Evolutionary conservation across 1,284 basidiomycete genomes (phyloP), one percentile per base, ranked within the genome.

Genomic region (Ceratobasidium sp.): DNA sequence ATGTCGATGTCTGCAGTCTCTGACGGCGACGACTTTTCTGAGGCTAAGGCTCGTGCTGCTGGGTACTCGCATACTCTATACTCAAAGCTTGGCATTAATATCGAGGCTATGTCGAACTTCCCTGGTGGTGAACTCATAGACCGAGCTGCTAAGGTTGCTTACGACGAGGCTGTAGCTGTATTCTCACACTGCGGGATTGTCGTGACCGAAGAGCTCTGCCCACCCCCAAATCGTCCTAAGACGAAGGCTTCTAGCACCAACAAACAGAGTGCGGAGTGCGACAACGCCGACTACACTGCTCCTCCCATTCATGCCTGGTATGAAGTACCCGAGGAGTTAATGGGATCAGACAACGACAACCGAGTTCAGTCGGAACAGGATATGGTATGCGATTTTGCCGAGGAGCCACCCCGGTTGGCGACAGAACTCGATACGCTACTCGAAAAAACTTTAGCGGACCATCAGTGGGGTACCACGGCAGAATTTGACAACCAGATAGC

Each of bases 401-500:
- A 59, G 20, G 26, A 61, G 70, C 26, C 42, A 26, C 20, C 38
- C n/a, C 54, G 54, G 23, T 13, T 13, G 33, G 23, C 57, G 1
- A n/a, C 62, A 26, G 23, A 44, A 23, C 40, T 65, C 33, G 62
- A 65, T 10, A 48, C 12, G 6, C 6, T 65, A n/a, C 62, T 65
- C n/a, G 9, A 42, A 33, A 42, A 42, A 3, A 46, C 44, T 46
- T 46, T 46, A 46, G 38, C 2, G 5, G 15, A 42, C 7, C 10
- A 9, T 13, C 62, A 26, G 17, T 33, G 33, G 62, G 38, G 62
- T 7, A 42, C 62, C 6, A 42, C 62, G 9, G 44, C 38, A n/a
- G 38, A 73, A 20, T 17, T 73, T 7, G 70, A 73, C 20, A 23
- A 38, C 6, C 56, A 61, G n/a, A 42, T 73, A 10, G 70, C 42